phyloP scores from a whole-genome alignment of 164 flowering plant genomes.

The Piper betle region DNA sequence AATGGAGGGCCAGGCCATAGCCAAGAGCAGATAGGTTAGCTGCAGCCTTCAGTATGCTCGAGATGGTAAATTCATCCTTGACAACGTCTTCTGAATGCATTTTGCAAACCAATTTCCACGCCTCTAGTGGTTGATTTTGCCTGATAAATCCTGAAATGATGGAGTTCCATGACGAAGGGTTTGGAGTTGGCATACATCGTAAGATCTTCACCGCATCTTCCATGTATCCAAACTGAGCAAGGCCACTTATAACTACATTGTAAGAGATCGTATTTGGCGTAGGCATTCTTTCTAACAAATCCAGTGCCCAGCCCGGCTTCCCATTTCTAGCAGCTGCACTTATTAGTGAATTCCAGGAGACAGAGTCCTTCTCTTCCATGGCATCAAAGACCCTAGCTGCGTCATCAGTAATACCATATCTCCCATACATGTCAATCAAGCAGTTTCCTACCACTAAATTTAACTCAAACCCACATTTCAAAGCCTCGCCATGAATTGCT shows the following conservation, averaged over 20 bases:
- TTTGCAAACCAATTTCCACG: slow-evolving; percentile 28
- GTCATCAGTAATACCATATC: slow-evolving; percentile 36
- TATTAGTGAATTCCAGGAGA: slow-evolving; percentile 64
- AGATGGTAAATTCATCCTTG: slow-evolving; percentile 54
- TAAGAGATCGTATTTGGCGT: slow-evolving; percentile 51
- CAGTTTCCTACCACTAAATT: slow-evolving; percentile 36
- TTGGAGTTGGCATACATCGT: slow-evolving; percentile 31
- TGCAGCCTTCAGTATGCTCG: slow-evolving; percentile 44
- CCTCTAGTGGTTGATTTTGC: slow-evolving; percentile 26
- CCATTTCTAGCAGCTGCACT: slow-evolving; percentile 41
- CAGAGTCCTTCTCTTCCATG: slow-evolving; percentile 26
- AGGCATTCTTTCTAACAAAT: slow-evolving; percentile 35
- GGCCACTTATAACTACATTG: slow-evolving; percentile 46
- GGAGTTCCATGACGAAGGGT: slow-evolving; percentile 72
- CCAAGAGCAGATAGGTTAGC: slow-evolving; percentile 30
- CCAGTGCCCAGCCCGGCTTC: slow-evolving; percentile 25
- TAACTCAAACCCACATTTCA: slow-evolving; percentile 27
- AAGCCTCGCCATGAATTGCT: slow-evolving; percentile 38
- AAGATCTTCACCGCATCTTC: slow-evolving; percentile 35
- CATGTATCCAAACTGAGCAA: slow-evolving; percentile 42
- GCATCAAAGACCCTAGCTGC: slow-evolving; percentile 28
- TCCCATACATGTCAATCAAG: slow-evolving; percentile 63
- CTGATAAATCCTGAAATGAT: slow-evolving; percentile 48
- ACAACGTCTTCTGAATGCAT: slow-evolving; percentile 32
- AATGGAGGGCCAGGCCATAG: slow-evolving; percentile 45